Evolutionary conservation across 768 basidiomycete species (phyloP), one percentile per base, ranked within the genome.

Genomic region (Roridomyces roridus): DNA sequence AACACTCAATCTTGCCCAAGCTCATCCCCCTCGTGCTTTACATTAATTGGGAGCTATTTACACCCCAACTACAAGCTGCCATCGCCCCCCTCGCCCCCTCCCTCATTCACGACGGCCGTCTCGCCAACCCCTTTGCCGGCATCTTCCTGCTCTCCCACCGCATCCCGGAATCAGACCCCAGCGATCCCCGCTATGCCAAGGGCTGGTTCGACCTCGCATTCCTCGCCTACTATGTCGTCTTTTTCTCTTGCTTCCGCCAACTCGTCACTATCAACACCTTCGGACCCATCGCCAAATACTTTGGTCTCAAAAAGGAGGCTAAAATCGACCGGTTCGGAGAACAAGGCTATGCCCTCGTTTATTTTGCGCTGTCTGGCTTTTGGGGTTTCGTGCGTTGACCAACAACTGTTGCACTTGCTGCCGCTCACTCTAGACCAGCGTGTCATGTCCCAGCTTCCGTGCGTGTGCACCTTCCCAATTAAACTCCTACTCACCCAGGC

Each of bases 161-260:
- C n/a, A 55, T 91, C 26, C 74, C 84, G 10, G 72, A 73, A 3
- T 82, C 86, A 0, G 68, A 79, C 5, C 72, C 76, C 6, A 79
- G 81, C 0, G 83, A 87, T 60, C 81, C 83, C 0, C 82, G 82
- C 28, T 93, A 91, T 66, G 76, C 76, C 35, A 98, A 94, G 74
- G 83, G 83, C 15, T 89, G 80, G 63, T 72, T 83, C 56, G 96
- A 98, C 68, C 59, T 94, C 9, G 67, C 81, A 15, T 99, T 99
- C 74, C 64, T 98, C 42, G 80, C 80, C 3, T 96, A 92, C 72
- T 79, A 96, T 67, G 78, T 98, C 71, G 76, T 98, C 46, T 86
- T 96, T 65, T 98, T 89, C 76, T 96, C 94, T 2, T 91, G 94
- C 69, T 63, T 95, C 39, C 87, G 96, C 26, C 94, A 98, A 72